phyloP scores from a whole-genome alignment of 2,329 filamentous ascomycete species.

The Sarocladium oryzae region DNA sequence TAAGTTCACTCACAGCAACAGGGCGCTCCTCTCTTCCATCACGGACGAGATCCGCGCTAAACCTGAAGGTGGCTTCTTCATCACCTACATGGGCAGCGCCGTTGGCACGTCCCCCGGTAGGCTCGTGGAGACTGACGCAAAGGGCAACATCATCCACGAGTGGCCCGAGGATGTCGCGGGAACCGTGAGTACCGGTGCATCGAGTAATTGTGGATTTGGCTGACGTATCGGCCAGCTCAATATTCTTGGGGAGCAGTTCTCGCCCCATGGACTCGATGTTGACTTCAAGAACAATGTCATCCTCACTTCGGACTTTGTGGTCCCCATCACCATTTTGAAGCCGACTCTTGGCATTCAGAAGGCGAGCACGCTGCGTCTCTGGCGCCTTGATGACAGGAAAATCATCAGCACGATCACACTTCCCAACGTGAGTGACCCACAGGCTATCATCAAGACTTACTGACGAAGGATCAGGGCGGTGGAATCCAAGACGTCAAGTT shows the following conservation, averaged over 20 bases:
- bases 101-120: conserved; percentile 52
- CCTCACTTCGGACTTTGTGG: conserved; percentile 57
- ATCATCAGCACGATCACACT: conserved; percentile 56
- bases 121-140: conserved; percentile 52
- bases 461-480: conserved; percentile 33
- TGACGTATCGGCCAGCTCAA: too few relatives aligned
- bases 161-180: conserved; percentile 51
- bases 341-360: conserved; percentile 46
- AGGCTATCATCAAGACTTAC: background rate
- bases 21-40: conserved; percentile 52
- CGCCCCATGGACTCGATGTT: conserved; percentile 52
- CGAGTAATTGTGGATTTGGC: too few relatives aligned
- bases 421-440: conserved; percentile 40
- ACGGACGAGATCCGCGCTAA: conserved; percentile 58
- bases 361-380: conserved; percentile 53
- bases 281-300: conserved; percentile 53
- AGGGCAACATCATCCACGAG: conserved; percentile 55
- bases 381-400: conserved; percentile 44
- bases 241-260: conserved; percentile 53
- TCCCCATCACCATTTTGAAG: conserved; percentile 55
- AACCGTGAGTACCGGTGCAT: conserved; percentile 22
- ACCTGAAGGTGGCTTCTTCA: conserved; percentile 39
- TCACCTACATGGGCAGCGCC: conserved; percentile 42
- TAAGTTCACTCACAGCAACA: conserved; percentile 53
- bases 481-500: conserved; percentile 62